Evolutionary conservation across 164 flowering plant genomes (phyloP).

Genomic region (Aristolochia contorta): DNA sequence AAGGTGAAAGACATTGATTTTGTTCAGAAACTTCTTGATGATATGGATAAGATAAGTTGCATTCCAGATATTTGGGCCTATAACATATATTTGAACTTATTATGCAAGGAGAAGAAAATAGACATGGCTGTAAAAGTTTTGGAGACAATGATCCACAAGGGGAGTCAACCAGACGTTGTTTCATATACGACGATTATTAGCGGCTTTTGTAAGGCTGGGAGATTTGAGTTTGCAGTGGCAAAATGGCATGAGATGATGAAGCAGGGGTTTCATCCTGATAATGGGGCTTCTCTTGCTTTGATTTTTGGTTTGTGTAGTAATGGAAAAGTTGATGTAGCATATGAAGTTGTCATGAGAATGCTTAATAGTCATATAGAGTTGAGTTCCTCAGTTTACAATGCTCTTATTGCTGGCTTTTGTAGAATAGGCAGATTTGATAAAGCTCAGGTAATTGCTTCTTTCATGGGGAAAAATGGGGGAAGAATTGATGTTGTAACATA

Average conservation of each 20-base stretch:
- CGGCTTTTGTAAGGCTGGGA: conserved; percentile 46
- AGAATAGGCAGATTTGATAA: conserved; percentile 52
- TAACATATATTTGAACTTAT: conserved; percentile 56
- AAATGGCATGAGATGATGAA: conserved; percentile 63
- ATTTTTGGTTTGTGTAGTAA: conserved; percentile 56
- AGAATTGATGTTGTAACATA: conserved; percentile 78
- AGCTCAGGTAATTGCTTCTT: conserved; percentile 59
- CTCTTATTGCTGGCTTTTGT: conserved; percentile 83
- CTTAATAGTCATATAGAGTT: conserved; percentile 39
- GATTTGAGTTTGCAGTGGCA: conserved; percentile 42
- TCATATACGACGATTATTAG: conserved; percentile 64
- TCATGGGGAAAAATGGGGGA: conserved; percentile 68
- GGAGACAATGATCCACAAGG: conserved; percentile 41
- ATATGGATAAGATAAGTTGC: conserved; percentile 52
- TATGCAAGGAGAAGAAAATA: conserved; percentile 46
- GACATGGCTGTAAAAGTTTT: conserved; percentile 51
- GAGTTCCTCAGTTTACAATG: conserved; percentile 45
- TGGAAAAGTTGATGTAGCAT: conserved; percentile 85
- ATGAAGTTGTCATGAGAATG: conserved; percentile 56
- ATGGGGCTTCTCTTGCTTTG: conserved; percentile 59
- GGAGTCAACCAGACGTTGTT: conserved; percentile 74
- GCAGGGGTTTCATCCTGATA: conserved; percentile 52
- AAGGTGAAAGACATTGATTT: conserved; percentile 41
- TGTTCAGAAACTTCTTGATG: conserved; percentile 39
- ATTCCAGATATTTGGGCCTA: conserved; percentile 80